Evolutionary conservation across 2,329 filamentous ascomycete species (phyloP).

Genomic region (Colletotrichum endophyticum): DNA sequence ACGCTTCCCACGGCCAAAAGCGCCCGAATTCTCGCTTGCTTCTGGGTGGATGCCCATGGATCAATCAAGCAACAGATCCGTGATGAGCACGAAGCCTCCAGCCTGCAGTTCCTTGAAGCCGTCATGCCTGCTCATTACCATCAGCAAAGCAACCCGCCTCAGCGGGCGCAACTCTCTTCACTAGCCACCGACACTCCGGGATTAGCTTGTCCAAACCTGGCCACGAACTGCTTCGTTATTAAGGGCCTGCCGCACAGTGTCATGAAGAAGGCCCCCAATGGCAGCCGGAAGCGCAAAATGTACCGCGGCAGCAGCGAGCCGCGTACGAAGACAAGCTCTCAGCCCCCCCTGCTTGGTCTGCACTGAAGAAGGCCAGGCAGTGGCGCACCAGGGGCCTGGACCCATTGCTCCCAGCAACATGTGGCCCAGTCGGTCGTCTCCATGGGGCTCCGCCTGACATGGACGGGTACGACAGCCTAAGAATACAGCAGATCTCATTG

Average conservation of each 20-base stretch:
- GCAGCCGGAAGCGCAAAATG: conserved; percentile 6
- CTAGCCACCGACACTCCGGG: neutral
- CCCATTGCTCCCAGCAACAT: neutral
- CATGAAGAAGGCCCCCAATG: neutral
- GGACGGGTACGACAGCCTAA: conserved; percentile 12
- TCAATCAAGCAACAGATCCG: conserved; percentile 20
- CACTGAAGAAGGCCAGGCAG: neutral
- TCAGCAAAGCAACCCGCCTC: neutral
- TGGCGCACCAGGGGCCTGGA: neutral
- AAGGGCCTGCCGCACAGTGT: neutral
- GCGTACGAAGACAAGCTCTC: neutral
- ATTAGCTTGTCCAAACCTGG: conserved; percentile 7
- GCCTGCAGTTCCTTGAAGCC: neutral
- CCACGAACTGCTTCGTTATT: neutral
- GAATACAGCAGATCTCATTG: neutral
- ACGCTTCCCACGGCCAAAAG: neutral
- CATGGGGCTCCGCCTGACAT: neutral
- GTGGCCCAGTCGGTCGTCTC: neutral
- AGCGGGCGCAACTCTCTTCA: conserved; percentile 2
- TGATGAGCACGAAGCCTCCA: conserved; percentile 6
- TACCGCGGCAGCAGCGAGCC: neutral
- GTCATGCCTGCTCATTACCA: neutral
- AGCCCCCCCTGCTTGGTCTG: neutral
- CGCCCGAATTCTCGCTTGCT: conserved; percentile 17
- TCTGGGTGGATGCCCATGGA: neutral